These are phyloP conservation scores for Phylloporus arenicola DNA, from an alignment of 768 basidiomycete species.

Conservation along the genomic window DNA sequence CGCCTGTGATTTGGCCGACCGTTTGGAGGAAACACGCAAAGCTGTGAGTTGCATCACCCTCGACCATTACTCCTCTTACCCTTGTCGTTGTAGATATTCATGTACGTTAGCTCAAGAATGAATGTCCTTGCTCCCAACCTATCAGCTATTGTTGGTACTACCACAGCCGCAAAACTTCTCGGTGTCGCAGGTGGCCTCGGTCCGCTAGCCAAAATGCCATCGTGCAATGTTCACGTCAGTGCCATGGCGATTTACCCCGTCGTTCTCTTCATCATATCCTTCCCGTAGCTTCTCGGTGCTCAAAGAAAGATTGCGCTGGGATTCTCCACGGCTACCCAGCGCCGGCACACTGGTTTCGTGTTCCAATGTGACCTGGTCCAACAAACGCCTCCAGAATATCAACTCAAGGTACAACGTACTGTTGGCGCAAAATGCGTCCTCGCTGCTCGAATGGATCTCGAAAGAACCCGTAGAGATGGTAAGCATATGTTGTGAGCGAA, in stretches of 20 bases:
- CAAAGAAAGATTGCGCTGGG: conserved; percentile 90
- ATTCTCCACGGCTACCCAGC: conserved; percentile 82
- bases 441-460: conserved; percentile 92
- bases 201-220: conserved; percentile 89
- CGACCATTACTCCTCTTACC: conserved; percentile 2
- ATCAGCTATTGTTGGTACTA: conserved; percentile 96
- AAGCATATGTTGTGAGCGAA: conserved; percentile 10
- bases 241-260: neutral
- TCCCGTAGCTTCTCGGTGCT: conserved; percentile 78
- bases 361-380: conserved; percentile 90
- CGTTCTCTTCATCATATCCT: conserved; percentile 1
- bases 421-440: conserved; percentile 89
- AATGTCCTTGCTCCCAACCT: conserved; percentile 97
- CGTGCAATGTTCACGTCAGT: conserved; percentile 90
- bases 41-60: conserved; percentile 43
- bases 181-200: conserved; percentile 94
- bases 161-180: conserved; percentile 95
- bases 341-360: conserved; percentile 93
- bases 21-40: conserved; percentile 84
- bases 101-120: conserved; percentile 99
- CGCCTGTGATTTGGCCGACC: conserved; percentile 86
- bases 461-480: conserved; percentile 79
- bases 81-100: conserved; percentile 69
- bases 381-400: conserved; percentile 81
- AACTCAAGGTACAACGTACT: conserved; percentile 87